phyloP scores from a whole-genome alignment of 164 flowering plant genomes.

The Liriodendron chinense region DNA sequence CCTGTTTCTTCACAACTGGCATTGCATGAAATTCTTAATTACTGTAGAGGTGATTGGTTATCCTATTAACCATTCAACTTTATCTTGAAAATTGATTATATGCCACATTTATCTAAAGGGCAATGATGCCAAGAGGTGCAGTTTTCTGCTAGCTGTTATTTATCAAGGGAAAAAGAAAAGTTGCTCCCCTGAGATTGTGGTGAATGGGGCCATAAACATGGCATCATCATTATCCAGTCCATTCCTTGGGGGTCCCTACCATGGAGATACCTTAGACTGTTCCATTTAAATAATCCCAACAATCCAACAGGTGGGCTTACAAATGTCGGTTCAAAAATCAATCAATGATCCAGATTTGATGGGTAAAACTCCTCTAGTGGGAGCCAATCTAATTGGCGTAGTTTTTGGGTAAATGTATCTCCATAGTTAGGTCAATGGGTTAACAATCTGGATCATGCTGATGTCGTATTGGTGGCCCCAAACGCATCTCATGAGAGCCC shows the following conservation, averaged over 20 bases:
- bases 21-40: not conserved
- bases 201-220: not conserved
- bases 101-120: not conserved
- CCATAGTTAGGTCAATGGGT: not conserved
- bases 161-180: not conserved
- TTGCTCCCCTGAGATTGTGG: not conserved
- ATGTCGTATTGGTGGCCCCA: not conserved
- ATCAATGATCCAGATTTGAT: not conserved
- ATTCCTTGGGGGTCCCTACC: not conserved
- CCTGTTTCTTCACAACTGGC: not conserved
- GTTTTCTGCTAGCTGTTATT: not conserved
- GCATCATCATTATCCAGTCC: not conserved
- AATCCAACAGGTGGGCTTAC: not conserved
- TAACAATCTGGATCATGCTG: not conserved
- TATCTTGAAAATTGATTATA: not conserved
- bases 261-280: not conserved
- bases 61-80: not conserved
- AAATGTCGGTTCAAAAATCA: not conserved
- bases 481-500: not conserved
- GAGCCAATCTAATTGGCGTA: not conserved
- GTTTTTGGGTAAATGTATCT: not conserved
- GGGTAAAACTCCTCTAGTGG: not conserved
- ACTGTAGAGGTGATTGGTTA: not conserved
- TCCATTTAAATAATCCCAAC: not conserved
- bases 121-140: not conserved